Percentiles rank a stretch among this genome's conserved stretches.
phyloP scores from a whole-genome alignment of 176 grass and related monocot species.

The Dactylis glomerata region DNA sequence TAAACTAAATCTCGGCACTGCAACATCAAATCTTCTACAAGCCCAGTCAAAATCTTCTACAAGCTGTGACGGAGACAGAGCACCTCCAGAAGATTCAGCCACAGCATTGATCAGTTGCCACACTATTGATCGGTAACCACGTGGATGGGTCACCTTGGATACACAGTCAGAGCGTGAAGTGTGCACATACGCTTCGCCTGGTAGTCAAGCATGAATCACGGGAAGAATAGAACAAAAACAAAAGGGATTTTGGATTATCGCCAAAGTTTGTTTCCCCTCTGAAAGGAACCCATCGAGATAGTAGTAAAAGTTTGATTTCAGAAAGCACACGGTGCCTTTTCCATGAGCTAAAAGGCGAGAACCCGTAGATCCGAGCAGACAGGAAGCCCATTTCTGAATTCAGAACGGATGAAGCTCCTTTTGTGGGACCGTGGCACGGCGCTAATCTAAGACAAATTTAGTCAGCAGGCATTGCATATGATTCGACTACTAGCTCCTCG shows the following conservation, averaged over 20 bases:
- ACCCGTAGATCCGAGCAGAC: not conserved
- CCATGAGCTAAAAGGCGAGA: not conserved
- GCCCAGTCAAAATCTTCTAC: not conserved
- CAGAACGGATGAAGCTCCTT: not conserved
- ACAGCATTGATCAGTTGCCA: constrained; percentile 18
- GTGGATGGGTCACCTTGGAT: constrained; percentile 17
- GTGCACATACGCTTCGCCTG: not conserved
- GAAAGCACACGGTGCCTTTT: not conserved
- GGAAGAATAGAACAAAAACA: not conserved
- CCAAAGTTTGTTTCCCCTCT: not conserved
- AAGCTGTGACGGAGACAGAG: not conserved
- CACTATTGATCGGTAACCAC: constrained; percentile 14
- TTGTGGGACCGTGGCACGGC: not conserved
- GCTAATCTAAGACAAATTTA: not conserved
- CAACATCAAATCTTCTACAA: no score
- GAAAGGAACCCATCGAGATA: not conserved
- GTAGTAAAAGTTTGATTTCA: constrained; percentile 9
- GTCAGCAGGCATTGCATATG: not conserved
- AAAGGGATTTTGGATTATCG: not conserved
- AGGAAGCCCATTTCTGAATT: not conserved
- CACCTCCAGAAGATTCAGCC: constrained; percentile 16
- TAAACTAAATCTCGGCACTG: constrained; percentile 18
- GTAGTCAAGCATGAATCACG: constrained; percentile 38
- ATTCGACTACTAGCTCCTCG: not conserved
- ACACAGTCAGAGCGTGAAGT: not conserved